These are phyloP conservation scores for Trichothecium sympodiale DNA, from an alignment of 2,329 filamentous ascomycete species.

Conservation along the genomic window DNA sequence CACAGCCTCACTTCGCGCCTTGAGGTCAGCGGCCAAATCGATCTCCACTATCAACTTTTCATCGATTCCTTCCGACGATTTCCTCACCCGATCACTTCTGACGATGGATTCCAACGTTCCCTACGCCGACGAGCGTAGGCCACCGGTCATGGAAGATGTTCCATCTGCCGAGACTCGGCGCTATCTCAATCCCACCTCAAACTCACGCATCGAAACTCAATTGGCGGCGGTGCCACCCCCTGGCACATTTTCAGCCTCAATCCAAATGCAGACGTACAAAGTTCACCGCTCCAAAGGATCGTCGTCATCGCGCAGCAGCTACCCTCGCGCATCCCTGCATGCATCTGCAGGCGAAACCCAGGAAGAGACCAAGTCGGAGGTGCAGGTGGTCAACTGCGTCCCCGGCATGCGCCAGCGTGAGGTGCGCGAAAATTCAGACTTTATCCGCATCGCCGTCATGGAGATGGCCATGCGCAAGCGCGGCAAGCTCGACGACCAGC, in stretches of 20 bases:
- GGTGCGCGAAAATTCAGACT: constrained; percentile 59
- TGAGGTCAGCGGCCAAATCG: constrained; percentile 53
- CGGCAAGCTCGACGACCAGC: constrained; percentile 55
- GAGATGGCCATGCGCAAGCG: constrained; percentile 60
- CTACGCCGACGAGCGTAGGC: constrained; percentile 56
- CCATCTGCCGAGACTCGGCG: constrained; percentile 55
- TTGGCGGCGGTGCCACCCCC: constrained; percentile 15
- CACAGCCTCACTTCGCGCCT: constrained; percentile 53
- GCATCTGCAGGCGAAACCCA: constrained; percentile 12
- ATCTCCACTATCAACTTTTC: constrained; percentile 52
- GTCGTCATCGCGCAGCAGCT: constrained; percentile 13
- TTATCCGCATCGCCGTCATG: constrained; percentile 60
- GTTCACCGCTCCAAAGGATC: constrained; percentile 36
- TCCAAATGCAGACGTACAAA: constrained; percentile 64
- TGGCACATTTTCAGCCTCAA: constrained; percentile 50
- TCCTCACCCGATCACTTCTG: constrained; percentile 55
- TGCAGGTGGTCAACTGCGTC: constrained; percentile 7
- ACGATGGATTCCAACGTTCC: constrained; percentile 56
- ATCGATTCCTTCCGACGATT: constrained; percentile 54
- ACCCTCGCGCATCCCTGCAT: constrained; percentile 1
- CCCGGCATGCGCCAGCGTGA: constrained; percentile 50
- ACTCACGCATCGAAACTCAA: constrained; percentile 18
- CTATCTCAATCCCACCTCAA: constrained; percentile 54
- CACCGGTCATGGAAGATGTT: constrained; percentile 50
- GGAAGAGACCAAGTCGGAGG: constrained; percentile 8